These are phyloP conservation scores for Oidiodendron maius DNA, from an alignment of 495 filamentous ascomycete species.

Conservation along the genomic window DNA sequence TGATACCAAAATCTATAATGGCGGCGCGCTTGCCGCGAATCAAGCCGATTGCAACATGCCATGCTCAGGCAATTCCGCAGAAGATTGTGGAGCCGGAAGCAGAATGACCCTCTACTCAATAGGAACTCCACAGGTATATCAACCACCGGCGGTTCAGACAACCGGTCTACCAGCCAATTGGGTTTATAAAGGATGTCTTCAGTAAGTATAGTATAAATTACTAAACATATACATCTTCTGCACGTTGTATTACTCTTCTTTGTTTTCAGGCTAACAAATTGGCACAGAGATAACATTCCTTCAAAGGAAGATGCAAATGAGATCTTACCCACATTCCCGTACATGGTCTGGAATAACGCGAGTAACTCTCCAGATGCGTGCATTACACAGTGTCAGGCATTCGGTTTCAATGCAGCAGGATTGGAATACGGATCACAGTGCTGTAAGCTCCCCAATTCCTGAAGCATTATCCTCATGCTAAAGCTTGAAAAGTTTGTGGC, in stretches of 20 bases:
- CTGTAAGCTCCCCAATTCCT: no score
- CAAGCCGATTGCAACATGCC: slow-evolving; percentile 48
- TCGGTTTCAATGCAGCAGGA: slow-evolving; percentile 33
- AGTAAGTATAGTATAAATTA: no score
- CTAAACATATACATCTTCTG: no score
- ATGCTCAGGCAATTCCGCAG: slow-evolving; percentile 34
- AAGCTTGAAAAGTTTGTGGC: no score
- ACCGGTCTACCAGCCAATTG: slow-evolving; percentile 14
- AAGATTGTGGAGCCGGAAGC: slow-evolving; percentile 42
- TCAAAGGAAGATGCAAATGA: not conserved
- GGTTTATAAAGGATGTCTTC: slow-evolving; percentile 15
- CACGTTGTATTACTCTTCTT: no score
- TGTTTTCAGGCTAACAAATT: no score
- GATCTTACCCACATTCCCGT: slow-evolving; percentile 15
- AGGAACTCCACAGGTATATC: slow-evolving; percentile 5
- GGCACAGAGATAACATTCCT: slow-evolving; percentile 8
- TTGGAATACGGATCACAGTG: slow-evolving; percentile 37
- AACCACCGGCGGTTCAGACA: slow-evolving; percentile 20
- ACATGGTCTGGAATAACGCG: slow-evolving; percentile 19
- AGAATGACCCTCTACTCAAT: slow-evolving; percentile 45
- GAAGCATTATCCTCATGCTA: slow-evolving; percentile 2
- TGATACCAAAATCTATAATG: slow-evolving; percentile 22
- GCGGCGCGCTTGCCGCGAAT: slow-evolving; percentile 15
- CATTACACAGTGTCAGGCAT: slow-evolving; percentile 28
- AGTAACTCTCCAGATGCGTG: slow-evolving; percentile 31